Evolutionary conservation across 768 basidiomycete species (phyloP).

Genomic region (Scleroderma citrinum): DNA sequence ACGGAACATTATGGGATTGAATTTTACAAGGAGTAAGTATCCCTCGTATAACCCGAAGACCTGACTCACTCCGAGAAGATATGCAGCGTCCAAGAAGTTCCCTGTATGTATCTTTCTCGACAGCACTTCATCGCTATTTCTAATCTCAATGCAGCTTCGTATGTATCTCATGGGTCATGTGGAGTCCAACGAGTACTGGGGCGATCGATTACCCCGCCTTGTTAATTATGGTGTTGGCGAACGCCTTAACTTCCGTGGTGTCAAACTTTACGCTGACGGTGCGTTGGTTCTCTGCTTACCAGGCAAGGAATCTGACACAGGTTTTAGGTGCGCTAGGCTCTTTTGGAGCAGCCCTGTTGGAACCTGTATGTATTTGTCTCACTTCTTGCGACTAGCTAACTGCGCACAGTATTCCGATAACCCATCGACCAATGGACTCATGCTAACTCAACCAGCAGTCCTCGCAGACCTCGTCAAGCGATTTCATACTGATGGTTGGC

Average conservation of each 20-base stretch:
- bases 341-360: slow-evolving; percentile 84
- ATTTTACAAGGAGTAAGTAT: slow-evolving; percentile 59
- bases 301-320: slow-evolving; percentile 2
- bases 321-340: slow-evolving; percentile 77
- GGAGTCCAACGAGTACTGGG: slow-evolving; percentile 59
- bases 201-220: slow-evolving; percentile 51
- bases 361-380: slow-evolving; percentile 37
- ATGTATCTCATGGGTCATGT: slow-evolving; percentile 57
- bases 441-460: slow-evolving; percentile 51
- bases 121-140: not conserved
- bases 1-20: slow-evolving; percentile 44
- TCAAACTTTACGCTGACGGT: slow-evolving; percentile 81
- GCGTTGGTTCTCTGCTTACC: not conserved
- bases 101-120: slow-evolving; percentile 44
- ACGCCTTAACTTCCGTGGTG: slow-evolving; percentile 52
- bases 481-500: slow-evolving; percentile 74
- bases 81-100: slow-evolving; percentile 60
- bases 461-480: slow-evolving; percentile 49
- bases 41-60: not conserved
- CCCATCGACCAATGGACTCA: slow-evolving; percentile 61
- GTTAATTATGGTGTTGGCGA: slow-evolving; percentile 50
- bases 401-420: slow-evolving; percentile 62
- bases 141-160: slow-evolving; percentile 37
- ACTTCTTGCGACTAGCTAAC: not conserved
- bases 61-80: slow-evolving; percentile 34